Evolutionary conservation across 139 green algal genomes (phyloP).

Genomic region (Astrephomene gubernaculifera): DNA sequence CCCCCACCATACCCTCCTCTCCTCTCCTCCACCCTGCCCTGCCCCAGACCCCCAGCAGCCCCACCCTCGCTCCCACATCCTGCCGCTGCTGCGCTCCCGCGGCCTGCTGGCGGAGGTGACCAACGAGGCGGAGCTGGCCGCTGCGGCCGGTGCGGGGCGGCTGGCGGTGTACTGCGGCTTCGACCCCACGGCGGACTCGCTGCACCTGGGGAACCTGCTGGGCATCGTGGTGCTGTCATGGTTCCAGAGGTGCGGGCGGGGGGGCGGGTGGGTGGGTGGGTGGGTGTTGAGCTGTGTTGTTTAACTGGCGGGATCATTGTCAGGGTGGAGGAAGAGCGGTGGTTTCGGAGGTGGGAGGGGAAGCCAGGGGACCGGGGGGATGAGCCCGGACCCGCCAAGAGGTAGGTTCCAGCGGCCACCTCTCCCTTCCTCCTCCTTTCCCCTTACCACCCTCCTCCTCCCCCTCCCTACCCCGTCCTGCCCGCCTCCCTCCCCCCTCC

Average conservation of each 20-base stretch:
- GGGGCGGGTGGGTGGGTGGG: constrained; percentile 11
- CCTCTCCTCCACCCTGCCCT: background rate
- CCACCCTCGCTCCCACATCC: constrained; percentile 22
- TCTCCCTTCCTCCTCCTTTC: background rate
- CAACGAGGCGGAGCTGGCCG: constrained; percentile 76
- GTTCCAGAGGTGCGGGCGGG: constrained; percentile 81
- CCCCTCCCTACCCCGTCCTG: background rate
- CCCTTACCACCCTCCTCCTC: background rate
- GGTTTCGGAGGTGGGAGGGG: too few relatives aligned
- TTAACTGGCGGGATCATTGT: too few relatives aligned
- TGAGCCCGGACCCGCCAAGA: too few relatives aligned
- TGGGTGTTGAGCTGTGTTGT: too few relatives aligned
- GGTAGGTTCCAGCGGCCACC: too few relatives aligned
- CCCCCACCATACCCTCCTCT: background rate
- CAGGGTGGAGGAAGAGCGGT: too few relatives aligned
- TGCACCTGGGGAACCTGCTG: constrained; percentile 97
- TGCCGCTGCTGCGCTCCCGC: constrained; percentile 76
- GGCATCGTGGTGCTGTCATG: constrained; percentile 97
- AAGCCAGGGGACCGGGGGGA: too few relatives aligned
- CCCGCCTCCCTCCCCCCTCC: background rate
- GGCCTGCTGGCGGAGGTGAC: constrained; percentile 83
- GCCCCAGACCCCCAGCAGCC: background rate
- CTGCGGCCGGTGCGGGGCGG: constrained; percentile 43
- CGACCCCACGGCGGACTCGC: constrained; percentile 93
- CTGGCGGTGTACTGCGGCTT: constrained; percentile 97